A percentile compares a stretch with the other conserved stretches of the same genome.
phyloP scores from a whole-genome alignment of 1,284 basidiomycete species.

The Fomitiporia mediterranea region DNA sequence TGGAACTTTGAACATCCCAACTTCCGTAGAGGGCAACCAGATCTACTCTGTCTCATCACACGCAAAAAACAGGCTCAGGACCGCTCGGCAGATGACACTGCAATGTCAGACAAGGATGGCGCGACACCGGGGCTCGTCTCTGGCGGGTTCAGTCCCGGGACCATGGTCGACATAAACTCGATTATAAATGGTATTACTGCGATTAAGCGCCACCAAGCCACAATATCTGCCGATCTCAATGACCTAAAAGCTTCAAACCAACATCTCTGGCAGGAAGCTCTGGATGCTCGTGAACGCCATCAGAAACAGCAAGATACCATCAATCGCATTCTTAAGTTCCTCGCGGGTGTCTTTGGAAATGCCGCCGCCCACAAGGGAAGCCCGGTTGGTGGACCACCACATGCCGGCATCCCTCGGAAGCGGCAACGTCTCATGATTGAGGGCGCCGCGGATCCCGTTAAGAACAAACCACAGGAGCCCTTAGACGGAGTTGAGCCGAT shows the following conservation, averaged over 20 bases:
- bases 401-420: constrained; percentile 47
- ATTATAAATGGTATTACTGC: constrained; percentile 81
- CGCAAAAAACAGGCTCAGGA: constrained; percentile 56
- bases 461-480: constrained; percentile 35
- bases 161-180: constrained; percentile 68
- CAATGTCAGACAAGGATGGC: constrained; percentile 25
- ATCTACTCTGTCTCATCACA: constrained; percentile 86
- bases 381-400: constrained; percentile 30
- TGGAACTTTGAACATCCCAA: constrained; percentile 93
- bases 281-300: constrained; percentile 63
- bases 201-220: constrained; percentile 89
- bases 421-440: constrained; percentile 65
- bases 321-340: constrained; percentile 55
- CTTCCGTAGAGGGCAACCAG: constrained; percentile 87
- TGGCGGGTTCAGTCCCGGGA: constrained; percentile 36
- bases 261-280: constrained; percentile 88
- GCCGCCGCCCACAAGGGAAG: constrained; percentile 18
- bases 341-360: constrained; percentile 54
- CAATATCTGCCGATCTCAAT: constrained; percentile 84
- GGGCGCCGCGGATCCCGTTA: constrained; percentile 36
- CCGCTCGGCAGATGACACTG: constrained; percentile 29
- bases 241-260: constrained; percentile 88
- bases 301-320: constrained; percentile 61
- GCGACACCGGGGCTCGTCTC: constrained; percentile 16
- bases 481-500: constrained; percentile 36